phyloP scores from a whole-genome alignment of 306 rosid species.

The Carpinus fangiana region DNA sequence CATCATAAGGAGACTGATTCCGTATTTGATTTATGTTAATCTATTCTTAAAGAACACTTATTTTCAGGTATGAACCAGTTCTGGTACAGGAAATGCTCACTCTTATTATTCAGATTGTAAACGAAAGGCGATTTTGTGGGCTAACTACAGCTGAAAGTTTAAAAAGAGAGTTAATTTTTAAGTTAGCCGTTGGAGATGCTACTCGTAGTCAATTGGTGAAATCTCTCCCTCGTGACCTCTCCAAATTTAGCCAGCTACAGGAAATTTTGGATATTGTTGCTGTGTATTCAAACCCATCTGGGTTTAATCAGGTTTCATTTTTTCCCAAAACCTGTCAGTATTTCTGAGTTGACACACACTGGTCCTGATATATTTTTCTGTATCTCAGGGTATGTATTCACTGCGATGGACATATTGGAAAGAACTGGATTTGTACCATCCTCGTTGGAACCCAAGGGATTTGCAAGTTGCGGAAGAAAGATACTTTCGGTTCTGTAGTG shows the following conservation, averaged over 20 bases:
- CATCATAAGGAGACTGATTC: not conserved
- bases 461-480: slow-evolving; percentile 95
- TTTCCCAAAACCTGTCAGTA: slow-evolving; percentile 3
- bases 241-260: slow-evolving; percentile 73
- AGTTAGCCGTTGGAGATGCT: slow-evolving; percentile 76
- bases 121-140: slow-evolving; percentile 94
- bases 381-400: slow-evolving; percentile 82
- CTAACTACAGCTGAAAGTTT: slow-evolving; percentile 74
- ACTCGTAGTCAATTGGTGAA: slow-evolving; percentile 93
- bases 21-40: slow-evolving; percentile 8
- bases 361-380: slow-evolving; percentile 23
- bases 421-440: slow-evolving; percentile 87
- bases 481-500: slow-evolving; percentile 71
- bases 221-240: slow-evolving; percentile 91
- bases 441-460: slow-evolving; percentile 95
- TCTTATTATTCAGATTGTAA: slow-evolving; percentile 83
- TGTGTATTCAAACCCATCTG: slow-evolving; percentile 81
- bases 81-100: slow-evolving; percentile 91
- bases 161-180: slow-evolving; percentile 82
- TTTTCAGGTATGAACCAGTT: slow-evolving; percentile 75
- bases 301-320: slow-evolving; percentile 72
- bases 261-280: slow-evolving; percentile 72
- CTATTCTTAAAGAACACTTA: not conserved
- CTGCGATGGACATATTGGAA: slow-evolving; percentile 78
- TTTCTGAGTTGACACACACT: slow-evolving; percentile 22